These are phyloP conservation scores for Trichaptum fuscoviolaceum DNA, from an alignment of 768 basidiomycete species.

Conservation along the genomic window DNA sequence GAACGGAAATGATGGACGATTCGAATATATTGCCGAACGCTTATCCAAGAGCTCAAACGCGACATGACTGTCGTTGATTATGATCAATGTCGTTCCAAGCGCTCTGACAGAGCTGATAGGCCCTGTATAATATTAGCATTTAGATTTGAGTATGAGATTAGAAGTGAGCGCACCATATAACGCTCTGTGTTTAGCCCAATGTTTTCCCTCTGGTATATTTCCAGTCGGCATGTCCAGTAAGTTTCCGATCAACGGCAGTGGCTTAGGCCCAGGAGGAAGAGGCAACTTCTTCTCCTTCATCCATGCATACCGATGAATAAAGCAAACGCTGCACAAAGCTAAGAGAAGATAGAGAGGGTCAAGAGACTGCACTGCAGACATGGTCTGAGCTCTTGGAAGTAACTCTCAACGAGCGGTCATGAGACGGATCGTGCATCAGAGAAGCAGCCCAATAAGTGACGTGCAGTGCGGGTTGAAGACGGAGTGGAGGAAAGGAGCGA, in stretches of 20 bases:
- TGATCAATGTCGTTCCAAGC: neutral
- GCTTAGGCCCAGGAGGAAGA: constrained; percentile 19
- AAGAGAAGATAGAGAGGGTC: neutral
- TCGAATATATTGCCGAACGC: constrained; percentile 66
- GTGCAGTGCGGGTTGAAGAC: too few species aligned
- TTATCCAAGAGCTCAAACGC: constrained; percentile 64
- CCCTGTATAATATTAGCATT: neutral
- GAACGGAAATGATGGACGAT: constrained; percentile 69
- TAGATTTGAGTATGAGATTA: neutral
- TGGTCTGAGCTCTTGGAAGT: neutral
- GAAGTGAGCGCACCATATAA: neutral
- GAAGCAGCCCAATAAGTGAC: too few species aligned
- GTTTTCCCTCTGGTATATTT: neutral
- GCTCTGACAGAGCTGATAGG: neutral
- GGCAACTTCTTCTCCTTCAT: neutral
- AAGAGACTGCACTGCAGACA: neutral
- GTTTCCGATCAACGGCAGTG: constrained; percentile 19
- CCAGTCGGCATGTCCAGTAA: constrained; percentile 16
- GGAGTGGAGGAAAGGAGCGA: too few species aligned
- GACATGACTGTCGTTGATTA: constrained; percentile 50
- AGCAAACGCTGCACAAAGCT: neutral
- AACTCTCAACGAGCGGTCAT: too few species aligned
- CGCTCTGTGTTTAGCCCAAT: neutral
- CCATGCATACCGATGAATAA: neutral
- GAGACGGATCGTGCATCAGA: too few species aligned